These are phyloP conservation scores for Pulveroboletus sp. DNA, from an alignment of 768 basidiomycete species.

Conservation along the genomic window DNA sequence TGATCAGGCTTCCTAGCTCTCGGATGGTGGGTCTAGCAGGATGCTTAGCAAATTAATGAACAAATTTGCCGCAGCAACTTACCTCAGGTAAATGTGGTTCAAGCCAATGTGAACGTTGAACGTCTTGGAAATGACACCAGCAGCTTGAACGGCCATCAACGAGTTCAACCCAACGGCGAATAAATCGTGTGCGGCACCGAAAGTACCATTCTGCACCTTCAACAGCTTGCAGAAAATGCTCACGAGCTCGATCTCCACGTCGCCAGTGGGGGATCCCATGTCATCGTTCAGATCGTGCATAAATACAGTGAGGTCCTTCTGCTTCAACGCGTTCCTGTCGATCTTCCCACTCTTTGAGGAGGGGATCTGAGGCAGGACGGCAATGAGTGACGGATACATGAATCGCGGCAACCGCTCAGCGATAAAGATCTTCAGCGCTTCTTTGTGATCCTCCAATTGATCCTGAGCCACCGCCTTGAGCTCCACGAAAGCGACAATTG, in stretches of 20 bases:
- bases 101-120: constrained; percentile 28
- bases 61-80: background rate
- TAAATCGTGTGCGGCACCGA: constrained; percentile 28
- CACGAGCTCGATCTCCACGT: constrained; percentile 27
- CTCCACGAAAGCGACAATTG: constrained; percentile 30
- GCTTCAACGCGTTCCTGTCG: constrained; percentile 26
- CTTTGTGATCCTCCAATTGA: constrained; percentile 18
- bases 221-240: constrained; percentile 23
- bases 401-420: constrained; percentile 30
- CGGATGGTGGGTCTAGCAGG: constrained; percentile 23
- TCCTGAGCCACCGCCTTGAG: constrained; percentile 12
- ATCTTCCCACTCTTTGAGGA: constrained; percentile 28
- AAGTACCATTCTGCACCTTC: constrained; percentile 19
- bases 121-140: constrained; percentile 28
- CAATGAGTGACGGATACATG: constrained; percentile 31
- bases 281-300: constrained; percentile 19
- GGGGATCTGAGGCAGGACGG: constrained; percentile 22
- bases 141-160: constrained; percentile 32
- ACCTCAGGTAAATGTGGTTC: constrained; percentile 30
- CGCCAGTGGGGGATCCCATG: constrained; percentile 24
- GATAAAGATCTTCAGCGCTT: constrained; percentile 23
- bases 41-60: background rate
- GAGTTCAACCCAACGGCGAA: constrained; percentile 31
- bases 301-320: constrained; percentile 25
- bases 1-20: constrained; percentile 24